phyloP scores from a whole-genome alignment of 2,329 filamentous ascomycete genomes.

The Bipolaris oryzae region DNA sequence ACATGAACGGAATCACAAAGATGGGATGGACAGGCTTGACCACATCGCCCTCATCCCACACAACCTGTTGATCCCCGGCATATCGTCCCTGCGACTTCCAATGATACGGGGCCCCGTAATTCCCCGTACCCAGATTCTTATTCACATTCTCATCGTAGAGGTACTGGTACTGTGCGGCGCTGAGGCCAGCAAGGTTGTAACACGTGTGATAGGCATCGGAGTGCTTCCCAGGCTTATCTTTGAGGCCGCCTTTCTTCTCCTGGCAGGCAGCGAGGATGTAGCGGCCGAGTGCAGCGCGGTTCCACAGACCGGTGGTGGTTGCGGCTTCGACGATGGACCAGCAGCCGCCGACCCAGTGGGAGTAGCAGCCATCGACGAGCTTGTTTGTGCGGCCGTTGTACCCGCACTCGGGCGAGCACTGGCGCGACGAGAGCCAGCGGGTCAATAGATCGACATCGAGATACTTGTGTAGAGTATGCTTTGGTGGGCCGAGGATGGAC shows the following conservation, averaged over 20 bases:
- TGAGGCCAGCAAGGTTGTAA: constrained; percentile 87
- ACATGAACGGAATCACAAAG: constrained; percentile 78
- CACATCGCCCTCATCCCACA: constrained; percentile 72
- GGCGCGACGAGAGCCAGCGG: constrained; percentile 86
- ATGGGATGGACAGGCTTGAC: constrained; percentile 78
- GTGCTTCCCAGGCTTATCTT: constrained; percentile 89
- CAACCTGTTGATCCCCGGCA: constrained; percentile 56
- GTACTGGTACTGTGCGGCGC: constrained; percentile 74
- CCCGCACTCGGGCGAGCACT: constrained; percentile 89
- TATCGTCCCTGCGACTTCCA: constrained; percentile 56
- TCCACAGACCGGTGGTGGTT: constrained; percentile 66
- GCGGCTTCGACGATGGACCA: constrained; percentile 89
- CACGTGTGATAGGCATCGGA: constrained; percentile 92
- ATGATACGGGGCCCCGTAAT: constrained; percentile 50
- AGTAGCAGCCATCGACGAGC: constrained; percentile 97
- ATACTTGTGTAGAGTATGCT: constrained; percentile 74
- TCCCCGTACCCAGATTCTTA: constrained; percentile 31
- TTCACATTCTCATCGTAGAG: constrained; percentile 52
- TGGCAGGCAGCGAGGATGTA: constrained; percentile 94
- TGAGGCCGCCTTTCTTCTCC: constrained; percentile 76
- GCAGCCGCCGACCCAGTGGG: constrained; percentile 95
- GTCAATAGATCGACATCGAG: constrained; percentile 78
- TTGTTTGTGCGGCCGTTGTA: constrained; percentile 96
- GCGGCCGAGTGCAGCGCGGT: constrained; percentile 79
- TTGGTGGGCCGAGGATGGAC: constrained; percentile 80